Evolutionary conservation across 805 yeast species (phyloP).

Genomic region (Cyberlindnera mrakii): DNA sequence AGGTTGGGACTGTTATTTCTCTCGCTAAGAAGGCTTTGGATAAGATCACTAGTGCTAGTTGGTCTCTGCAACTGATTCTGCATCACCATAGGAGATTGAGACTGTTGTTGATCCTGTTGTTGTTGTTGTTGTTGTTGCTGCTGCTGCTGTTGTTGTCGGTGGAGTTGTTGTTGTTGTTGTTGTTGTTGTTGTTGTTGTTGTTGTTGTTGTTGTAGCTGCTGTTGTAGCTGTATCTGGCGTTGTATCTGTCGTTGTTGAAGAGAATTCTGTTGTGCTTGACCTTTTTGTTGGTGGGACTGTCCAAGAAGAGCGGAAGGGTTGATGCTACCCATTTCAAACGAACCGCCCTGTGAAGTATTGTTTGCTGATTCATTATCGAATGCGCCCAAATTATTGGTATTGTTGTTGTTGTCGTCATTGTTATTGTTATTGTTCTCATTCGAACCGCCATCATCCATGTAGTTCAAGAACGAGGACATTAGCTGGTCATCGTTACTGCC

Average conservation of each 20-base stretch:
- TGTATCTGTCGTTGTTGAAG: slow-evolving; percentile 10
- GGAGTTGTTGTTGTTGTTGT: slow-evolving; percentile 3
- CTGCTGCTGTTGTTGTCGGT: slow-evolving; percentile 5
- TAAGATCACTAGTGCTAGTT: slow-evolving; percentile 16
- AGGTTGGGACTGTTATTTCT: slow-evolving; percentile 20
- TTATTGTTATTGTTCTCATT: slow-evolving; percentile 7
- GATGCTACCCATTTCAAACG: slow-evolving; percentile 12
- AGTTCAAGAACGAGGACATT: slow-evolving; percentile 44
- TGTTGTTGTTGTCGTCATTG: slow-evolving; percentile 15
- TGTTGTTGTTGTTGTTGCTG: slow-evolving; percentile 8
- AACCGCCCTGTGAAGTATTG: slow-evolving; percentile 8
- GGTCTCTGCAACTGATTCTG: slow-evolving; percentile 20
- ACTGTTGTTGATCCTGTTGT: slow-evolving; percentile 10
- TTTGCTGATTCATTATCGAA: slow-evolving; percentile 1
- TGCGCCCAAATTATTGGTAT: slow-evolving; percentile 1
- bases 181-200: slow-evolving; percentile 7
- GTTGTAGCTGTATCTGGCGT: not conserved
- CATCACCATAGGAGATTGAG: slow-evolving; percentile 18
- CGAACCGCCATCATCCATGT: slow-evolving; percentile 32
- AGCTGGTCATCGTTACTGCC: slow-evolving; percentile 19
- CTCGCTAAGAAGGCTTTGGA: slow-evolving; percentile 23
- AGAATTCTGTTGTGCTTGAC: slow-evolving; percentile 7
- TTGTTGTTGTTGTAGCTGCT: slow-evolving; percentile 8
- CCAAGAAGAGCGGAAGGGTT: slow-evolving; percentile 19
- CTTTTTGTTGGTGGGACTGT: slow-evolving; percentile 9